A percentile compares a stretch with the other conserved stretches of the same genome.
These are phyloP conservation scores for Brettanomyces custersianus DNA, from an alignment of 805 yeast genomes.

Conservation along the genomic window DNA sequence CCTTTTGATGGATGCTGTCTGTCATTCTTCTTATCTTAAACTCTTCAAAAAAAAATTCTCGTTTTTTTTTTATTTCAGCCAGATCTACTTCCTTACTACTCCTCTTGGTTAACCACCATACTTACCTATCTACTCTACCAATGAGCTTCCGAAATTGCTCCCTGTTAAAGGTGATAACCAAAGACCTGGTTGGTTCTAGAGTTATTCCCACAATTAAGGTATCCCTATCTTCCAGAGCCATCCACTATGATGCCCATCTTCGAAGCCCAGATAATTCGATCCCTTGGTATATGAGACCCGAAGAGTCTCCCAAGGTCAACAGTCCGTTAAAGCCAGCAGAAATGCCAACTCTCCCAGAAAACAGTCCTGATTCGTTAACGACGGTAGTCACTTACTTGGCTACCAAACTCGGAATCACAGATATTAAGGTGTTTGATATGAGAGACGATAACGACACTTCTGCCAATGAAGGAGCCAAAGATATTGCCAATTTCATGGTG, in stretches of 20 bases:
- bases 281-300: conserved; percentile 28
- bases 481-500: conserved; percentile 42
- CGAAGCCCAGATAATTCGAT: background rate
- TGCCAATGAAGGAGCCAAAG: conserved; percentile 23
- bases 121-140: too few relatives aligned
- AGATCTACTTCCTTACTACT: too few relatives aligned
- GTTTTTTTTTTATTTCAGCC: too few relatives aligned
- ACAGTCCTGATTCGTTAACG: conserved; percentile 45
- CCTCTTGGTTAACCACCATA: too few relatives aligned
- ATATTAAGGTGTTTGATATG: conserved; percentile 58
- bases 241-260: background rate
- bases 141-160: background rate
- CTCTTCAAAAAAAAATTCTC: too few relatives aligned
- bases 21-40: too few relatives aligned
- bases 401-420: conserved; percentile 54
- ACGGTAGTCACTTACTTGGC: conserved; percentile 39
- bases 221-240: background rate
- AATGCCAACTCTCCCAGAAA: conserved; percentile 51
- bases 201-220: background rate
- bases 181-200: background rate
- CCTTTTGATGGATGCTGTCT: too few relatives aligned
- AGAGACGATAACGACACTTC: conserved; percentile 26
- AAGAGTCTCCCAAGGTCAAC: conserved; percentile 18
- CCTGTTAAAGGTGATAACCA: background rate
- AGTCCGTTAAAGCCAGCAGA: conserved; percentile 19